Evolutionary conservation across 2,329 filamentous ascomycete species (phyloP).

Genomic region (Monosporascus sp.): DNA sequence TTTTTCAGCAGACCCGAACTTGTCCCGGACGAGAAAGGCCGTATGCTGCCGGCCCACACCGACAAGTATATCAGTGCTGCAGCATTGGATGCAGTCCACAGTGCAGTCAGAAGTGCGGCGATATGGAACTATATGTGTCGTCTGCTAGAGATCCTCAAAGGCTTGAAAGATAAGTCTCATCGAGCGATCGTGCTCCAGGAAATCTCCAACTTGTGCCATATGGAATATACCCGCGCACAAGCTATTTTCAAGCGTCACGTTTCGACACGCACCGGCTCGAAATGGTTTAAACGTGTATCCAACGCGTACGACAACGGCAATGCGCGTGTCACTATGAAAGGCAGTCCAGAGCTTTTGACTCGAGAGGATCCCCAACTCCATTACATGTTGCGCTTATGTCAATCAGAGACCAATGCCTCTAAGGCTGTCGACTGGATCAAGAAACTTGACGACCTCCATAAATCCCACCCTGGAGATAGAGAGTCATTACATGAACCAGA

Average conservation of each 20-base stretch:
- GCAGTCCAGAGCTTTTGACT: slow-evolving; percentile 33
- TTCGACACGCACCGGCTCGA: slow-evolving; percentile 27
- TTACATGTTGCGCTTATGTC: slow-evolving; percentile 40
- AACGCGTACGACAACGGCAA: slow-evolving; percentile 31
- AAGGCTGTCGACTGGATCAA: slow-evolving; percentile 35
- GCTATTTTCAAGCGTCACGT: slow-evolving; percentile 35
- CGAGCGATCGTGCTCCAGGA: slow-evolving; percentile 37
- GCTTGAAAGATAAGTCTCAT: slow-evolving; percentile 22
- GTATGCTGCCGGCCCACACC: slow-evolving; percentile 28
- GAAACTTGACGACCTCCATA: slow-evolving; percentile 33
- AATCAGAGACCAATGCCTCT: slow-evolving; percentile 27
- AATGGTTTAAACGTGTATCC: slow-evolving; percentile 37
- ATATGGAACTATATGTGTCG: slow-evolving; percentile 35
- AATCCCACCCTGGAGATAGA: slow-evolving; percentile 24
- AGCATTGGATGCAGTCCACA: slow-evolving; percentile 36
- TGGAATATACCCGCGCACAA: slow-evolving; percentile 36
- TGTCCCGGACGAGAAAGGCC: slow-evolving; percentile 39
- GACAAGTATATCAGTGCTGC: slow-evolving; percentile 37
- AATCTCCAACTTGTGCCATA: slow-evolving; percentile 36
- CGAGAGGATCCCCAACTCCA: slow-evolving; percentile 33
- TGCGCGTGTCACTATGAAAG: slow-evolving; percentile 33
- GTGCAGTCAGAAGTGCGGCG: slow-evolving; percentile 27
- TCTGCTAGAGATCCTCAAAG: slow-evolving; percentile 30
- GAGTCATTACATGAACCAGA: slow-evolving; percentile 29
- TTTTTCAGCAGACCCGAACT: slow-evolving; percentile 38